A percentile compares a stretch with the other conserved stretches of the same genome.
phyloP scores from a whole-genome alignment of 305 asterid species.

The Fraxinus nigra region DNA sequence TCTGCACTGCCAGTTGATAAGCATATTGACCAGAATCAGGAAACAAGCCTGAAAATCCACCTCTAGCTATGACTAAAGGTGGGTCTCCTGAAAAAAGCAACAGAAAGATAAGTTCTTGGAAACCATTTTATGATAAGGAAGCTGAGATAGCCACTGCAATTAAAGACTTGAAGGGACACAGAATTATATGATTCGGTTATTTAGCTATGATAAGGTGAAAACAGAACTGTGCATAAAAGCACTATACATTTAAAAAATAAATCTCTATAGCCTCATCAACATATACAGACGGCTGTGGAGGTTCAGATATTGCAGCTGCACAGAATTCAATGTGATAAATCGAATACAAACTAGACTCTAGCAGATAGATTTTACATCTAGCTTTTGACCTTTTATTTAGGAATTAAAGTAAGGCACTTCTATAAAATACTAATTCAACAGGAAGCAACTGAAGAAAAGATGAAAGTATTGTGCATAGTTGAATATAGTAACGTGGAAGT shows the following conservation, averaged over 20 bases:
- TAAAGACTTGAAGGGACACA: background rate
- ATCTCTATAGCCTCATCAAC: background rate
- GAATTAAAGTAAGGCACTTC: background rate
- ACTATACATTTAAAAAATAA: background rate
- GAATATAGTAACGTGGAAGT: background rate
- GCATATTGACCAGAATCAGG: constrained; percentile 54
- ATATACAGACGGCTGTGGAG: background rate
- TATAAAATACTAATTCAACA: background rate
- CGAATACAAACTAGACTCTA: background rate
- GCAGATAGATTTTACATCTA: background rate
- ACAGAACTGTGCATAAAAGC: background rate
- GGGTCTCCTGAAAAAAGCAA: constrained; percentile 42
- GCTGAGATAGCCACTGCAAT: background rate
- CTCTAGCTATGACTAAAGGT: constrained; percentile 62
- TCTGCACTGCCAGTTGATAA: constrained; percentile 20
- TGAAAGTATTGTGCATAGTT: background rate
- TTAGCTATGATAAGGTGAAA: background rate
- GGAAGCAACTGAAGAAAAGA: background rate
- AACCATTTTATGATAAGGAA: background rate
- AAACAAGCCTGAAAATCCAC: constrained; percentile 68
- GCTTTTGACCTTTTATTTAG: background rate
- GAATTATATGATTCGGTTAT: background rate
- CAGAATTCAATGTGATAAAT: background rate
- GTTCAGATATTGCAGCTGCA: background rate
- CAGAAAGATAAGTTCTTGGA: background rate